Evolutionary conservation across 768 basidiomycete genomes (phyloP), one percentile per base, ranked within the genome.

Genomic region (Cystobasidium onofrii): DNA sequence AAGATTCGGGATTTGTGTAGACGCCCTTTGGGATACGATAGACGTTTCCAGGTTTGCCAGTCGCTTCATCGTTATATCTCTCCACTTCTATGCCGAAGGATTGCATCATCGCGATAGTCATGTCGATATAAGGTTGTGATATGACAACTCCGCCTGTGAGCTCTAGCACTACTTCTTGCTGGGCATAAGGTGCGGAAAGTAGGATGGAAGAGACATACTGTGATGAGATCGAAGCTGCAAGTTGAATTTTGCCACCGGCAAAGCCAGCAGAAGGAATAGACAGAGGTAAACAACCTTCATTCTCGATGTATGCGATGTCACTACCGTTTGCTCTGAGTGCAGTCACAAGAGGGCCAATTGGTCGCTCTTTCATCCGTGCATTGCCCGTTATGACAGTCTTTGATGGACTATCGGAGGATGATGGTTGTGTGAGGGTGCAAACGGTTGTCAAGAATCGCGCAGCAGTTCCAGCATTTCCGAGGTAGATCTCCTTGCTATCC

Each of bases 151-250:
- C 95, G 13, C 95, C 96, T 0, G 87, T 89, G 75, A 99, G 86
- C 82, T 96, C 90, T 65, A 98, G 88, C 1, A 87, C 88, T 74
- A 96, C 86, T n/a, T 89, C 85, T 79, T 91, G 84, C 33, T 81
- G 78, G 0, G 95, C 93, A 79, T 98, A 99, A 1, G 95, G 96
- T 0, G 96, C 94, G 80, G 93, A 96, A 44, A 98, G 88, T 7
- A 99, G 86, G 80, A 98, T 92, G 10, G 93, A 94, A 2, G 92
- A 96, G 41, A 98, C 96, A 79, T 97, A 99, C 87, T 99, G 96
- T 77, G 90, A 92, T 3, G 94, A 97, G 7, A 99, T 90, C 78
- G 88, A 92, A 6, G 96, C 96, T 1, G 94, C 90, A 60, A 99
- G 87, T 78, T 88, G 85, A 78, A 98, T 91, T 1, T 82, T 85